Conservation (phyloP, 2,329 filamentous ascomycete species). For the Colletotrichum musae region DNA sequence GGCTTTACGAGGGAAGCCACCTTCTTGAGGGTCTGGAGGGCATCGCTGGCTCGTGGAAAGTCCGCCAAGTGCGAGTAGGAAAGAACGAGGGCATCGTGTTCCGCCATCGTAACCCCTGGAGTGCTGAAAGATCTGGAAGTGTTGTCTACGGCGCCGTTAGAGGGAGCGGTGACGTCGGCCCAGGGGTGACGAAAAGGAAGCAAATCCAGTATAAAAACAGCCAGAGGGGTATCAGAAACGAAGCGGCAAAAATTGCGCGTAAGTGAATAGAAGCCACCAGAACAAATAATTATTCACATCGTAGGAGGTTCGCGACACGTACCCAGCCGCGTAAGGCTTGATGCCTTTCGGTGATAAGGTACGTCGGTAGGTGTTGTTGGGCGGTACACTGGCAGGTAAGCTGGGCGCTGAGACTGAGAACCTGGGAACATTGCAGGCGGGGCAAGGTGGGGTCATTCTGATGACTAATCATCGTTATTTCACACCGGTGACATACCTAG, state of each 20-base stretch:
- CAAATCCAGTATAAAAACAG: not conserved
- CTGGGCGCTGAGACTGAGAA: constrained; percentile 10
- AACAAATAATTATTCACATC: constrained; percentile 19
- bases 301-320: constrained; percentile 30
- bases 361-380: not conserved
- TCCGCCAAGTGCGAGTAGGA: constrained; percentile 65
- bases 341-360: constrained; percentile 28
- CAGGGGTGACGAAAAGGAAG: not conserved
- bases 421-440: constrained; percentile 14
- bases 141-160: not conserved
- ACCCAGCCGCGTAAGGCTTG: constrained; percentile 38
- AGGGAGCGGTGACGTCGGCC: not conserved
- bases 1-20: constrained; percentile 93
- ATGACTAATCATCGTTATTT: constrained; percentile 24
- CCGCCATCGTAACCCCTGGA: constrained; percentile 50
- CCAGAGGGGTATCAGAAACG: constrained; percentile 16
- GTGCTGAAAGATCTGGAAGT: not conserved
- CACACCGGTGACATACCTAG: constrained; percentile 7
- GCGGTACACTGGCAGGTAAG: not conserved
- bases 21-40: constrained; percentile 77
- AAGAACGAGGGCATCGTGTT: constrained; percentile 61
- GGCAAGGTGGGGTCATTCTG: constrained; percentile 15
- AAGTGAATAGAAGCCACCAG: constrained; percentile 4
- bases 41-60: constrained; percentile 64
- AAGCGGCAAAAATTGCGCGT: not conserved